Percentiles rank a stretch among this genome's conserved stretches.
phyloP scores from a whole-genome alignment of 2,329 filamentous ascomycete species.

The Nothophaeocryptopus gaeumannii region DNA sequence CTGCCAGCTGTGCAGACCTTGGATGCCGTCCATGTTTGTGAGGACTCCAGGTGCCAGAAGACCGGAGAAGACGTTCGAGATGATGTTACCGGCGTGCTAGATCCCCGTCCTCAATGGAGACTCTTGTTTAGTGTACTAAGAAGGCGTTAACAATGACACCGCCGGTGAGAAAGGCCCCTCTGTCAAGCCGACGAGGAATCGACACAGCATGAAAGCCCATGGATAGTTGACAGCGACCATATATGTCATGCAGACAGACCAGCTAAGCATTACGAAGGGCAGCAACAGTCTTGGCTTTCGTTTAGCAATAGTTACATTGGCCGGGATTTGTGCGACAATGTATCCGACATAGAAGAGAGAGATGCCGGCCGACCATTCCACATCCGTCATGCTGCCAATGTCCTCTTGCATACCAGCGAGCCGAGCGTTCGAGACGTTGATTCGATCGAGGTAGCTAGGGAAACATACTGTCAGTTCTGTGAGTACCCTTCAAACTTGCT shows the following conservation, averaged over 20 bases:
- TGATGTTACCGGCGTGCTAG: conserved; percentile 11
- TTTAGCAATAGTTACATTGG: conserved; percentile 13
- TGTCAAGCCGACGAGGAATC: conserved; percentile 48
- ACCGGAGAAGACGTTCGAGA: conserved; percentile 8
- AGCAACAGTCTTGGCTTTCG: conserved; percentile 5
- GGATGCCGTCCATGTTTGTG: conserved; percentile 11
- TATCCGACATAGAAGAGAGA: conserved; percentile 15
- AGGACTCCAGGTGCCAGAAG: conserved; percentile 7
- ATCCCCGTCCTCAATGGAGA: conserved; percentile 12
- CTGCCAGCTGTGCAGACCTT: conserved; percentile 10
- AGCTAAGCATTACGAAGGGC: conserved; percentile 6
- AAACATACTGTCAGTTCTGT: neutral
- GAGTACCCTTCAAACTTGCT: neutral
- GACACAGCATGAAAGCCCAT: conserved; percentile 42
- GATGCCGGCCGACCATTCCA: conserved; percentile 8
- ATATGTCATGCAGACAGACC: conserved; percentile 7
- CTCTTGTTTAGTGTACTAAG: conserved; percentile 12
- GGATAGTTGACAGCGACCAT: conserved; percentile 32
- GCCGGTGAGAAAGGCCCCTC: conserved; percentile 12
- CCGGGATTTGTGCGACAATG: conserved; percentile 12
- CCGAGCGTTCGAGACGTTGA: conserved; percentile 42
- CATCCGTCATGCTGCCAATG: conserved; percentile 9
- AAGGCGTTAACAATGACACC: conserved; percentile 7
- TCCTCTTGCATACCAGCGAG: conserved; percentile 36
- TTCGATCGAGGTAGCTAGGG: conserved; percentile 35